phyloP scores from a whole-genome alignment of 352 stramenopile genomes.

The Phytopythium kandeliae region DNA sequence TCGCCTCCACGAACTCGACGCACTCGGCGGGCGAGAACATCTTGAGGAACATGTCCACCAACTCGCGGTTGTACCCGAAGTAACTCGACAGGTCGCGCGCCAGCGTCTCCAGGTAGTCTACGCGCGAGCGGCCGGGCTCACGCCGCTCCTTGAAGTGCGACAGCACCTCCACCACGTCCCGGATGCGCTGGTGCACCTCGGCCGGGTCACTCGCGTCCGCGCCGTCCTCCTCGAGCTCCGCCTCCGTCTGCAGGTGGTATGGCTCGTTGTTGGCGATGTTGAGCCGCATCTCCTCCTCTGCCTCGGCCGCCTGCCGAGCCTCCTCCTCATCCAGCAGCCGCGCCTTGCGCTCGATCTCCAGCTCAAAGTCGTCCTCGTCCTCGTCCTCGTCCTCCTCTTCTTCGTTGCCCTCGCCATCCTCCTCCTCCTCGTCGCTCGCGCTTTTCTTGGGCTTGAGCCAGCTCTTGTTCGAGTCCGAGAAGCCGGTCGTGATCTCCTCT shows the following conservation, averaged over 20 bases:
- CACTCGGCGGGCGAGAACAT: conserved; percentile 98
- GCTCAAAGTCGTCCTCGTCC: conserved; percentile 60
- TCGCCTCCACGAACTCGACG: conserved; percentile 99
- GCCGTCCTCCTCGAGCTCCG: conserved; percentile 61
- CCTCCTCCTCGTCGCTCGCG: conserved; percentile 33
- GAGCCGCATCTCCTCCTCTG: conserved; percentile 82
- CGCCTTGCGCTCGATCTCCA: conserved; percentile 86
- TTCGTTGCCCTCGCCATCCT: conserved; percentile 38
- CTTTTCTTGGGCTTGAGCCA: conserved; percentile 79
- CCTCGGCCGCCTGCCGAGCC: conserved; percentile 58
- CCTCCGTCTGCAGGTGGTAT: conserved; percentile 75
- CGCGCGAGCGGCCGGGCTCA: conserved; percentile 88
- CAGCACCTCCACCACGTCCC: conserved; percentile 92
- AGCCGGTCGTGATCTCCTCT: conserved; percentile 35
- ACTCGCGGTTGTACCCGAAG: conserved; percentile 98
- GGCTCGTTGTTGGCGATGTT: conserved; percentile 83
- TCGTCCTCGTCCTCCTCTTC: conserved; percentile 36
- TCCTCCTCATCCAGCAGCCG: conserved; percentile 75
- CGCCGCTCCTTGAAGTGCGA: conserved; percentile 94
- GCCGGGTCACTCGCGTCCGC: conserved; percentile 60
- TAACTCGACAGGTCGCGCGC: conserved; percentile 94
- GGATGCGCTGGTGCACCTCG: conserved; percentile 91
- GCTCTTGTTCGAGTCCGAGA: conserved; percentile 84
- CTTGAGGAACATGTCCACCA: conserved; percentile 96
- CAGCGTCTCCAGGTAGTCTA: conserved; percentile 94